Evolutionary conservation across 352 stramenopile genomes (phyloP).

Genomic region (Pythium guiyangense): DNA sequence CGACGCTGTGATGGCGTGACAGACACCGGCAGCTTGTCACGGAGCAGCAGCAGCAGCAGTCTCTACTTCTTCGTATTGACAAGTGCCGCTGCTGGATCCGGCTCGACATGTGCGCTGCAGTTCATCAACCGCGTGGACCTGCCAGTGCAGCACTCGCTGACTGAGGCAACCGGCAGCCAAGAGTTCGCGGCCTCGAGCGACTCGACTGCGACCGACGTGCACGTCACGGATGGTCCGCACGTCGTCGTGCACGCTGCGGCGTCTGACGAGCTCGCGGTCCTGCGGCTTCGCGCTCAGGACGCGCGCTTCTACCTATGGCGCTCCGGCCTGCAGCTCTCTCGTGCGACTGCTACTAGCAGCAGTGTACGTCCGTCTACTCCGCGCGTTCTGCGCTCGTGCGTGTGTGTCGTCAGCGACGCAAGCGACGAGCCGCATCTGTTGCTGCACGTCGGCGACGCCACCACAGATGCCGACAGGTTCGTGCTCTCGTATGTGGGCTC

Average conservation of each 20-base stretch:
- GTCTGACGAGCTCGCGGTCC: slow-evolving; percentile 8
- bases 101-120: slow-evolving; percentile 1
- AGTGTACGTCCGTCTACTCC: neutral
- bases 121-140: slow-evolving; percentile 15
- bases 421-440: slow-evolving; percentile 14
- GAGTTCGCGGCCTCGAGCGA: neutral
- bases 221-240: slow-evolving; percentile 31
- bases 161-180: neutral
- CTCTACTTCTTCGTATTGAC: slow-evolving; percentile 11
- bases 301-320: slow-evolving; percentile 24
- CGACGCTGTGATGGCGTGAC: neutral
- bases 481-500: neutral
- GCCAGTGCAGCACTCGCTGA: neutral
- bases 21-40: neutral
- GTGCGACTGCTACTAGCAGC: neutral
- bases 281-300: slow-evolving; percentile 18
- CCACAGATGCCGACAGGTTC: neutral
- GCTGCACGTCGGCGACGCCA: slow-evolving; percentile 4
- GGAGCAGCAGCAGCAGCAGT: neutral
- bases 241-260: slow-evolving; percentile 23
- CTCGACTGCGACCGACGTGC: slow-evolving; percentile 17
- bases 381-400: slow-evolving; percentile 9
- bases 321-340: neutral
- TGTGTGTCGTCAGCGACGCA: neutral
- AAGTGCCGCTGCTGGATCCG: neutral